phyloP scores from a whole-genome alignment of 2,329 filamentous ascomycete species.

The Fusarium sp. region DNA sequence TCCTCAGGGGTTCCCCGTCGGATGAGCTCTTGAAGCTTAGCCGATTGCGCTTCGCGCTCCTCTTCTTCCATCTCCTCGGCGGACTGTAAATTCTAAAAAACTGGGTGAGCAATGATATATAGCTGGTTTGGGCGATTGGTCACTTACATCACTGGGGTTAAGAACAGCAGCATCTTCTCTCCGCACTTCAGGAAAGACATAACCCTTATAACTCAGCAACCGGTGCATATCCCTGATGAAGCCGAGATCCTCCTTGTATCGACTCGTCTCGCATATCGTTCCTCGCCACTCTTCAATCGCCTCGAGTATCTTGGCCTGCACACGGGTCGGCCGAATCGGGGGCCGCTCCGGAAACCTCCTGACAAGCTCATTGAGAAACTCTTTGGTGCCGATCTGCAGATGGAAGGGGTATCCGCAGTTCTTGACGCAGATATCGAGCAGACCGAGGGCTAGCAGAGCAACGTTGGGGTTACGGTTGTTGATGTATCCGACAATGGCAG shows the following conservation, averaged over 20 bases:
- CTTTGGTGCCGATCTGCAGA: conserved; percentile 97
- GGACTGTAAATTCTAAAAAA: conserved; percentile 84
- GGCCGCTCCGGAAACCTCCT: conserved; percentile 95
- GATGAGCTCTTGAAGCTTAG: conserved; percentile 98
- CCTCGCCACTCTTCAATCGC: conserved; percentile 98
- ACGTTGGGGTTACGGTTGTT: conserved; percentile 98
- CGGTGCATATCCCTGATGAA: conserved; percentile 99
- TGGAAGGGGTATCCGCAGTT: conserved; percentile 99
- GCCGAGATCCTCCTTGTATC: conserved; percentile 96
- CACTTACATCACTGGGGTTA: conserved; percentile 92
- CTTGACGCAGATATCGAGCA: conserved; percentile 99
- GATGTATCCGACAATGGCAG: conserved; percentile 92
- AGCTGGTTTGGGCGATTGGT: neutral
- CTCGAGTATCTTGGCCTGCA: conserved; percentile 93
- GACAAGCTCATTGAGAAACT: conserved; percentile 98
- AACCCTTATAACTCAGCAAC: conserved; percentile 95
- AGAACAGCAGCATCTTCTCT: conserved; percentile 95
- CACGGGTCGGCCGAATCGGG: conserved; percentile 84
- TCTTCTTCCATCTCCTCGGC: conserved; percentile 99
- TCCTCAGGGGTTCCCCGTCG: conserved; percentile 91
- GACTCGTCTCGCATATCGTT: conserved; percentile 97
- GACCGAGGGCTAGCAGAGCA: conserved; percentile 85
- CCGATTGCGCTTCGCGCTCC: conserved; percentile 92
- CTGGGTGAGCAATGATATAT: conserved; percentile 54
- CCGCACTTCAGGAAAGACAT: conserved; percentile 91